Conservation (phyloP, 169 alveolate genomes). For the Nephromyces sp. region DNA sequence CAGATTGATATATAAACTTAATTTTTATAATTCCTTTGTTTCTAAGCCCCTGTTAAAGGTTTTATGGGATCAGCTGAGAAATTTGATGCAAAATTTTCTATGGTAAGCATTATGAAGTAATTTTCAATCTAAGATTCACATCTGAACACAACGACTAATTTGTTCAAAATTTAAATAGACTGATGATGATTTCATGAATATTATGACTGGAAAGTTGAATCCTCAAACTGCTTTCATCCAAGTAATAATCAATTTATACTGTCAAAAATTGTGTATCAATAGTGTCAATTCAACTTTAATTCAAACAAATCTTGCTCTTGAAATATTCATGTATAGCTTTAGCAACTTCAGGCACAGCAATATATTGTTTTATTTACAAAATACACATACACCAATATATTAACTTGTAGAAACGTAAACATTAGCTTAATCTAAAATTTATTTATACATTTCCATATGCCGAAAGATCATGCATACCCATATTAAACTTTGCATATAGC, state of each 20-base stretch:
- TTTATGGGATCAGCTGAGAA: too few relatives aligned
- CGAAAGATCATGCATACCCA: background rate
- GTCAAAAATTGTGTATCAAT: background rate
- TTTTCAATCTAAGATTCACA: too few relatives aligned
- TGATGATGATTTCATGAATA: slow-evolving; percentile 65
- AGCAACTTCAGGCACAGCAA: too few relatives aligned
- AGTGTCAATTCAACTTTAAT: background rate
- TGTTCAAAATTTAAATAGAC: too few relatives aligned
- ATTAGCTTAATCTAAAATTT: background rate
- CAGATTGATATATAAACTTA: too few relatives aligned
- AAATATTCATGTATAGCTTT: background rate
- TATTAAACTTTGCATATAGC: background rate
- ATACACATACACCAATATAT: background rate
- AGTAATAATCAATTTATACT: background rate
- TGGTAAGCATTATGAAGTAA: too few relatives aligned
- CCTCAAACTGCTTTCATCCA: slow-evolving; percentile 80
- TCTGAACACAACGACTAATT: too few relatives aligned
- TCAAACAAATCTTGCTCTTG: background rate
- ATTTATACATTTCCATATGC: background rate
- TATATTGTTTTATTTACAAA: background rate
- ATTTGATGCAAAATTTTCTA: too few relatives aligned
- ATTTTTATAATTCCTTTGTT: too few relatives aligned
- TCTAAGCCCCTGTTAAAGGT: too few relatives aligned
- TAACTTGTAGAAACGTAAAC: background rate
- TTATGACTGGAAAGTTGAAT: slow-evolving; percentile 64